These are phyloP conservation scores for Pleurotus djamor DNA, from an alignment of 768 basidiomycete species.

Conservation along the genomic window DNA sequence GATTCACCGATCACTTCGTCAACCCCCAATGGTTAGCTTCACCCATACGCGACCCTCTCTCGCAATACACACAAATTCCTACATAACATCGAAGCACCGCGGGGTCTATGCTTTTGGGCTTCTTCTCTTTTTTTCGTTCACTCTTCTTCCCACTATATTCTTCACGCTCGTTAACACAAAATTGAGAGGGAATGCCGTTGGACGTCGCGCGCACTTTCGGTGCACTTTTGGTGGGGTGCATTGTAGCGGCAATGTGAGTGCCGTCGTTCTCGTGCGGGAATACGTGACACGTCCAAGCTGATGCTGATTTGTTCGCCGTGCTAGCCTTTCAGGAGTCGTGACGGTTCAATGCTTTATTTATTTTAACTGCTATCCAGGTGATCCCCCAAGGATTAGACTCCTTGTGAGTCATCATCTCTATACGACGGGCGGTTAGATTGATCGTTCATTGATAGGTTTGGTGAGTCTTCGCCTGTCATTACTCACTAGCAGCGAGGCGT, in stretches of 20 bases:
- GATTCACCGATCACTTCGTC: constrained; percentile 4
- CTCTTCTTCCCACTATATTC: not conserved
- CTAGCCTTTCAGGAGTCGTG: not conserved
- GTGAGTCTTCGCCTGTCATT: not conserved
- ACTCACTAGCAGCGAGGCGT: too few species aligned
- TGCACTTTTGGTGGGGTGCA: not conserved
- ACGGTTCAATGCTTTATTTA: constrained; percentile 5
- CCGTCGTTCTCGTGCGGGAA: too few species aligned
- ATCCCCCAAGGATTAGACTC: constrained; percentile 2
- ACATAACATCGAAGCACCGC: not conserved
- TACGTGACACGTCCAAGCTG: too few species aligned
- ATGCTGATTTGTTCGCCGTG: too few species aligned
- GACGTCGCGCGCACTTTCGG: constrained; percentile 5
- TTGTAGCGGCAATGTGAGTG: constrained; percentile 3
- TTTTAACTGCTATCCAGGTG: constrained; percentile 4
- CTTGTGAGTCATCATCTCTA: not conserved
- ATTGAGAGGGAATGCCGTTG: not conserved
- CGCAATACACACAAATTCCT: not conserved
- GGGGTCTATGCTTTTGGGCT: not conserved
- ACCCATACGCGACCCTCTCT: not conserved
- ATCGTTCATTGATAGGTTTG: not conserved
- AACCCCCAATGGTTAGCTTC: constrained; percentile 4
- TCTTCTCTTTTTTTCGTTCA: not conserved
- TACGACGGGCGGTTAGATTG: not conserved
- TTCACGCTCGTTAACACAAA: not conserved